Conservation (phyloP, 2,329 filamentous ascomycete genomes). For the Orbilia oligospora region DNA sequence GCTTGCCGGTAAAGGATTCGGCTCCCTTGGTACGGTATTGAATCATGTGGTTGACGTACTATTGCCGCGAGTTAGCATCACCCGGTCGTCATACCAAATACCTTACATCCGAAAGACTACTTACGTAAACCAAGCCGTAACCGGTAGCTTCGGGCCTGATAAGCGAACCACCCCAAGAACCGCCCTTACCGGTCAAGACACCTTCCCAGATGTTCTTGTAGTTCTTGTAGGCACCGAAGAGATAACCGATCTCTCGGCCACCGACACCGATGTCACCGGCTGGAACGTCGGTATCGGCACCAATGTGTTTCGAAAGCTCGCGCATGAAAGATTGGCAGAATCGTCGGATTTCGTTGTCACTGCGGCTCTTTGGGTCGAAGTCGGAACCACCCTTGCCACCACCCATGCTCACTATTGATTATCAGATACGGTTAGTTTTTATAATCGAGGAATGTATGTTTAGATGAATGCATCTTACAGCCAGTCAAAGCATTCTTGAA, state of each 20-base stretch:
- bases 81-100: conserved; percentile 5
- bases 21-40: conserved; percentile 82
- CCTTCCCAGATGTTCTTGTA: conserved; percentile 94
- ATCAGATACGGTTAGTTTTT: conserved; percentile 5
- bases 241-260: conserved; percentile 90
- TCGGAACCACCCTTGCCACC: conserved; percentile 98
- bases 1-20: conserved; percentile 89
- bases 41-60: conserved; percentile 96
- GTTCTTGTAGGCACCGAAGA: conserved; percentile 94
- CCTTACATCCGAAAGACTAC: conserved; percentile 63
- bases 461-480: conserved; percentile 73
- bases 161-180: conserved; percentile 90
- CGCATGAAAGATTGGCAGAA: conserved; percentile 98
- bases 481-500: conserved; percentile 99
- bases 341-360: conserved; percentile 94
- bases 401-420: conserved; percentile 82
- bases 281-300: conserved; percentile 94
- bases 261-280: conserved; percentile 97
- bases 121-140: conserved; percentile 90
- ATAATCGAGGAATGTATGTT: conserved; percentile 16
- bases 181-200: conserved; percentile 95
- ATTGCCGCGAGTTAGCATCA: conserved; percentile 28
- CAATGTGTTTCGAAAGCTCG: conserved; percentile 95
- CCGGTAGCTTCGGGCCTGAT: conserved; percentile 98
- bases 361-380: conserved; percentile 99